These are phyloP conservation scores for Pythium aristosporum DNA, from an alignment of 352 stramenopile genomes.

Conservation along the genomic window DNA sequence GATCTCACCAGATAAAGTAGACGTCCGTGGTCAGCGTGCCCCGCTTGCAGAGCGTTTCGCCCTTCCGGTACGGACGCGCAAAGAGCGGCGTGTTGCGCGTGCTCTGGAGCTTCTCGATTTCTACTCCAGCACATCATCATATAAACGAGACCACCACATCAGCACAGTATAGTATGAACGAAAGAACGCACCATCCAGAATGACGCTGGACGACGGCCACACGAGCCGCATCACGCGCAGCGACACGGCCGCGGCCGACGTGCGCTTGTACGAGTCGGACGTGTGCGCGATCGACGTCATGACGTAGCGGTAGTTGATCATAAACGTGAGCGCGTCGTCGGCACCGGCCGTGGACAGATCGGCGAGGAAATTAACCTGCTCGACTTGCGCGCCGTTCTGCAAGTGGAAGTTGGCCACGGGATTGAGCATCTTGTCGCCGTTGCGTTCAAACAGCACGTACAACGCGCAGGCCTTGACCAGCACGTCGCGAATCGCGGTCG, in stretches of 20 bases:
- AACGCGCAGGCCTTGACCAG: slow-evolving; percentile 58
- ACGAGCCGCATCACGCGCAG: slow-evolving; percentile 54
- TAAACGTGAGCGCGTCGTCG: slow-evolving; percentile 55
- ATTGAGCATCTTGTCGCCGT: slow-evolving; percentile 77
- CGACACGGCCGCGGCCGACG: slow-evolving; percentile 63
- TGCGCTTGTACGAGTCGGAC: slow-evolving; percentile 78
- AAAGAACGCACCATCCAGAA: slow-evolving; percentile 56
- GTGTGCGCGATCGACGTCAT: slow-evolving; percentile 79
- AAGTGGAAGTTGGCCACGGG: slow-evolving; percentile 85
- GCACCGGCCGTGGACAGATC: slow-evolving; percentile 56
- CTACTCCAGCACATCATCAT: slow-evolving; percentile 21
- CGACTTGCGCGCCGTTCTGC: slow-evolving; percentile 82
- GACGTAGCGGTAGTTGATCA: slow-evolving; percentile 90
- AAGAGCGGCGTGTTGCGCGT: slow-evolving; percentile 68
- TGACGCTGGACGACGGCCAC: slow-evolving; percentile 45
- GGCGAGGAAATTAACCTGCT: slow-evolving; percentile 83
- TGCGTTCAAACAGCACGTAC: slow-evolving; percentile 82
- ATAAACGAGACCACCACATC: neutral
- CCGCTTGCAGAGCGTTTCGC: slow-evolving; percentile 64
- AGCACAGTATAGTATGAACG: neutral
- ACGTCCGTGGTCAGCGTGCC: slow-evolving; percentile 64
- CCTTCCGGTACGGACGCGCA: slow-evolving; percentile 60
- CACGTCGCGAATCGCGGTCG: slow-evolving; percentile 48
- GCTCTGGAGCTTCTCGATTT: slow-evolving; percentile 44
- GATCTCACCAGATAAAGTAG: slow-evolving; percentile 72